phyloP scores from a whole-genome alignment of 225 moss, liverwort and hornwort species.

The Thuidium tamariscinum region DNA sequence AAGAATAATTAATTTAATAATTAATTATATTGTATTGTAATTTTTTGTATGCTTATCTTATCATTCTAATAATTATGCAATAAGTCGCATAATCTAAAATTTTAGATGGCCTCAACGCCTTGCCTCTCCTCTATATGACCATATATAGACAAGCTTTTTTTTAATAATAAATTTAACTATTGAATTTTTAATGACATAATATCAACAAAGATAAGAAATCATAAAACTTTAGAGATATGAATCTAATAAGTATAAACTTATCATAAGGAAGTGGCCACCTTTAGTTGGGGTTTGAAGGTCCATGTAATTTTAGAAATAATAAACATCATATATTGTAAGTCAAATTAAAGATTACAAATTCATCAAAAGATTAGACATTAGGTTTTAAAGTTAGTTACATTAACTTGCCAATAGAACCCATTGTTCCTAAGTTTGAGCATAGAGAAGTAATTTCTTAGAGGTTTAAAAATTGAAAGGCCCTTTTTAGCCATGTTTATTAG shows the following conservation, averaged over 20 bases:
- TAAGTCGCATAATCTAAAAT: too few species aligned
- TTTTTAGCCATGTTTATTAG: too few species aligned
- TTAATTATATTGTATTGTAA: not conserved
- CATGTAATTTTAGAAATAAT: not conserved
- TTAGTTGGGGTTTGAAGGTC: accelerated
- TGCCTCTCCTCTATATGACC: accelerated
- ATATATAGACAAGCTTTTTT: not conserved
- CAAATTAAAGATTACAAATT: not conserved
- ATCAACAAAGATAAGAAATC: too few species aligned
- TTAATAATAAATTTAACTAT: too few species aligned
- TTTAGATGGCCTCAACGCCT: too few species aligned
- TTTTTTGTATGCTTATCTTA: not conserved
- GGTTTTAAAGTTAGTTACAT: too few species aligned
- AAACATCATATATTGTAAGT: not conserved
- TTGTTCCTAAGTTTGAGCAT: too few species aligned
- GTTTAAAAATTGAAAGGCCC: too few species aligned
- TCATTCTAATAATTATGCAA: not conserved
- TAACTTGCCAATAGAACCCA: not conserved
- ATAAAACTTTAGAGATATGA: too few species aligned
- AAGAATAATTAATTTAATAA: not conserved
- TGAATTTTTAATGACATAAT: too few species aligned
- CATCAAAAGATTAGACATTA: not conserved
- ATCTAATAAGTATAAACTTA: not conserved
- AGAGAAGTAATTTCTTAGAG: too few species aligned
- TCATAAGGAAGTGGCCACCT: not conserved